Conservation (phyloP, 1,284 basidiomycete species). For the Pseudozyma sp. region DNA sequence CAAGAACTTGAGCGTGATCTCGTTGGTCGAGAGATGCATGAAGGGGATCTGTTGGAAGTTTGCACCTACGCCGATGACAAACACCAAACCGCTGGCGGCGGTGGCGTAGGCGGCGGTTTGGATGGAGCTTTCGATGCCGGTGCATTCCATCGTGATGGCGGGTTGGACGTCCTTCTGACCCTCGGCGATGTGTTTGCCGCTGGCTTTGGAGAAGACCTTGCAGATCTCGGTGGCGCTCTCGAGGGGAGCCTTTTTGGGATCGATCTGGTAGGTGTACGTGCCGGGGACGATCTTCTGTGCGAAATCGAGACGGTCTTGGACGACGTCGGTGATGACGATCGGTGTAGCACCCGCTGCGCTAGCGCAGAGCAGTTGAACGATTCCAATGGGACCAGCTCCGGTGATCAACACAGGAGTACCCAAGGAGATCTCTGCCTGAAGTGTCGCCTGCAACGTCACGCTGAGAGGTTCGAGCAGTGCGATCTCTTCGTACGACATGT, state of each 20-base stretch:
- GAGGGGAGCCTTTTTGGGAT: slow-evolving; percentile 32
- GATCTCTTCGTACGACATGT: slow-evolving; percentile 71
- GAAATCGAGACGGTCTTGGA: slow-evolving; percentile 72
- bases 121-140: slow-evolving; percentile 87
- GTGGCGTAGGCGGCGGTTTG: slow-evolving; percentile 75
- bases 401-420: slow-evolving; percentile 66
- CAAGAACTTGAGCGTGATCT: slow-evolving; percentile 72
- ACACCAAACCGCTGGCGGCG: slow-evolving; percentile 71
- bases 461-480: slow-evolving; percentile 72
- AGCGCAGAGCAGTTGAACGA: slow-evolving; percentile 72
- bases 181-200: slow-evolving; percentile 41
- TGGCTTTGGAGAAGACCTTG: slow-evolving; percentile 51
- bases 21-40: slow-evolving; percentile 72
- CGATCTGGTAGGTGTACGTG: slow-evolving; percentile 69
- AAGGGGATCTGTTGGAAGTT: slow-evolving; percentile 69
- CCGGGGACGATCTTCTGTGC: slow-evolving; percentile 72
- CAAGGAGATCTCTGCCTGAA: slow-evolving; percentile 71
- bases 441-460: slow-evolving; percentile 73
- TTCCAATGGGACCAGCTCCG: slow-evolving; percentile 71
- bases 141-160: slow-evolving; percentile 76
- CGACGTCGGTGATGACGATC: slow-evolving; percentile 73
- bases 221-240: slow-evolving; percentile 57
- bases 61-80: slow-evolving; percentile 73
- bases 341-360: slow-evolving; percentile 73
- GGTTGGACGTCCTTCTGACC: slow-evolving; percentile 48